These are phyloP conservation scores for Erigeron canadensis DNA, from an alignment of 129 eudicot species.

Conservation along the genomic window DNA sequence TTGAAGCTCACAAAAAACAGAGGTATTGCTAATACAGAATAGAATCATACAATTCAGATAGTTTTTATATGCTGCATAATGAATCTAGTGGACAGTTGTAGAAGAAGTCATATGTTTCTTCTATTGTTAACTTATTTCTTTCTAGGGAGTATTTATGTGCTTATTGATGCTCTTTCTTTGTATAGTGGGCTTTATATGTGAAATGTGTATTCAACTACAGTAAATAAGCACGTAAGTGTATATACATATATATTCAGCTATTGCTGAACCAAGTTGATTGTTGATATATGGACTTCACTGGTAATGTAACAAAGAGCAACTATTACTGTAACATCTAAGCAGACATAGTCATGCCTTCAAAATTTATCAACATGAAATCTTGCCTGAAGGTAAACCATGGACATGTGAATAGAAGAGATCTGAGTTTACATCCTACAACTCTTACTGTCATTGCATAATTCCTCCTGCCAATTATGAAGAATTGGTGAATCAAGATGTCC, in stretches of 20 bases:
- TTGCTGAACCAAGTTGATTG: background rate
- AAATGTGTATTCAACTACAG: background rate
- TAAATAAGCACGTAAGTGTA: background rate
- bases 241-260: background rate
- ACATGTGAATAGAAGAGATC: background rate
- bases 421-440: conserved; percentile 50
- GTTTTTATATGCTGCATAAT: conserved; percentile 6
- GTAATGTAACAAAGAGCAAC: conserved; percentile 6
- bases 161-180: background rate
- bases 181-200: conserved; percentile 3
- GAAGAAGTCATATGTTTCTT: background rate
- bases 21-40: conserved; percentile 9
- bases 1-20: conserved; percentile 29
- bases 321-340: conserved; percentile 5
- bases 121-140: background rate
- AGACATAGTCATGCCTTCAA: too few relatives aligned
- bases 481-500: conserved; percentile 6
- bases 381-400: conserved; percentile 6
- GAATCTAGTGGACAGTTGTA: background rate
- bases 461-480: conserved; percentile 40
- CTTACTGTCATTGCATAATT: conserved; percentile 54
- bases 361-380: conserved; percentile 9
- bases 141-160: background rate
- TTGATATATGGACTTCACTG: background rate
- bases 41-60: background rate